These are phyloP conservation scores for Proteromonas lacertae DNA, from an alignment of 352 stramenopile species.

Conservation along the genomic window DNA sequence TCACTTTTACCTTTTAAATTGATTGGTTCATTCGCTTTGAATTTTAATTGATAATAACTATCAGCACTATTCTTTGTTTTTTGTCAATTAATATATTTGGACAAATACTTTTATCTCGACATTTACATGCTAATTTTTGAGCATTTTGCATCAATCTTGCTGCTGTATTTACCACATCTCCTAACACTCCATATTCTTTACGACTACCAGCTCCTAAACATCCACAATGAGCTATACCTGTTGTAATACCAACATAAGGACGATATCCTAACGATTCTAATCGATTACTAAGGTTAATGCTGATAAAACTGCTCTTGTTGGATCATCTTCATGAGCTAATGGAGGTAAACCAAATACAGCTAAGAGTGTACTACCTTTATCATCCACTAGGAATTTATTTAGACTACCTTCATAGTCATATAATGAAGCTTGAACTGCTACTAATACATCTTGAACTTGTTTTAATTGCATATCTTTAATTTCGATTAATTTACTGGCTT, in stretches of 20 bases:
- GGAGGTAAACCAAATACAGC: not conserved
- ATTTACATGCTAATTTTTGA: too few species aligned
- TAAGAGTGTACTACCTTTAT: conserved; percentile 1
- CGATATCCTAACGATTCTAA: not conserved
- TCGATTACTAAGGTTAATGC: not conserved
- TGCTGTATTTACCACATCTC: not conserved
- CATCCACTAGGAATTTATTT: conserved; percentile 1
- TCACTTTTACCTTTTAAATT: too few species aligned
- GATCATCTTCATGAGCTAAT: not conserved
- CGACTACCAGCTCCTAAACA: not conserved
- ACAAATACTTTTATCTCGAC: too few species aligned
- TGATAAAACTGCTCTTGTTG: not conserved
- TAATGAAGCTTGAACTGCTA: conserved; percentile 3
- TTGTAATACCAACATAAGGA: not conserved
- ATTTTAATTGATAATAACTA: too few species aligned
- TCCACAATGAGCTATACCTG: conserved; percentile 1
- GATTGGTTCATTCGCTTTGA: too few species aligned
- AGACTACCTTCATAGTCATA: conserved; percentile 1
- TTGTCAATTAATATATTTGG: too few species aligned
- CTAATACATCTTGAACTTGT: too few species aligned
- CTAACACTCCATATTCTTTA: conserved; percentile 1
- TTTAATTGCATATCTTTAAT: too few species aligned
- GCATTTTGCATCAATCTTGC: conserved; percentile 2
- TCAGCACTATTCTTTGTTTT: too few species aligned
- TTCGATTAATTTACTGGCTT: too few species aligned